A percentile compares a stretch with the other conserved stretches of the same genome.
These are phyloP conservation scores for Narthecium ossifragum DNA, from an alignment of 106 monocot species.

Conservation along the genomic window DNA sequence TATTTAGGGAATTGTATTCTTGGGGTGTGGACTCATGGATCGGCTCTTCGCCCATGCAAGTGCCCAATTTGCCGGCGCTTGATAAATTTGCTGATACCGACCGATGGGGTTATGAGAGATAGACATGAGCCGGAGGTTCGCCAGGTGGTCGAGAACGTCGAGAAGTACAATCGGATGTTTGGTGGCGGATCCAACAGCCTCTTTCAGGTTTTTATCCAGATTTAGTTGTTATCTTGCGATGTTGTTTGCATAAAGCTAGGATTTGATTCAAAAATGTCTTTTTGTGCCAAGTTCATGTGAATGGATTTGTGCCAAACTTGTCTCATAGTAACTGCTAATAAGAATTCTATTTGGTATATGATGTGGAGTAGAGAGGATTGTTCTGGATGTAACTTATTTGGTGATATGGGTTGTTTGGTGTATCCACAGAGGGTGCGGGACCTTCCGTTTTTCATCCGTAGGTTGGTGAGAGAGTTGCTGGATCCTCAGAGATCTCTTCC, in stretches of 20 bases:
- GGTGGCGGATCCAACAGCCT: slow-evolving; percentile 56
- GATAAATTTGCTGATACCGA: slow-evolving; percentile 78
- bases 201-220: slow-evolving; percentile 60
- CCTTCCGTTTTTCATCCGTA: slow-evolving; percentile 71
- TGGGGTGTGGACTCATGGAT: slow-evolving; percentile 79
- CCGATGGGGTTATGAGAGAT: slow-evolving; percentile 17
- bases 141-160: slow-evolving; percentile 38
- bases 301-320: no score
- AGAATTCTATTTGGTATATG: no score
- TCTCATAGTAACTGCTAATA: no score
- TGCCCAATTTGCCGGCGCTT: slow-evolving; percentile 87
- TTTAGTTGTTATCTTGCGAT: background rate
- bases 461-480: slow-evolving; percentile 73
- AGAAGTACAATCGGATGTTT: slow-evolving; percentile 73
- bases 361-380: no score
- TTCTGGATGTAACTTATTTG: no score
- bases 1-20: slow-evolving; percentile 77
- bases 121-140: slow-evolving; percentile 31
- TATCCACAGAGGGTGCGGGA: slow-evolving; percentile 69
- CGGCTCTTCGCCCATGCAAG: slow-evolving; percentile 77
- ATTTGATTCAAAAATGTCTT: no score
- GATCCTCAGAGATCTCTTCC: slow-evolving; percentile 96
- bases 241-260: background rate
- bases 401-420: no score
- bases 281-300: no score